Conservation (phyloP, 768 basidiomycete genomes). For the Suillus sp. region DNA sequence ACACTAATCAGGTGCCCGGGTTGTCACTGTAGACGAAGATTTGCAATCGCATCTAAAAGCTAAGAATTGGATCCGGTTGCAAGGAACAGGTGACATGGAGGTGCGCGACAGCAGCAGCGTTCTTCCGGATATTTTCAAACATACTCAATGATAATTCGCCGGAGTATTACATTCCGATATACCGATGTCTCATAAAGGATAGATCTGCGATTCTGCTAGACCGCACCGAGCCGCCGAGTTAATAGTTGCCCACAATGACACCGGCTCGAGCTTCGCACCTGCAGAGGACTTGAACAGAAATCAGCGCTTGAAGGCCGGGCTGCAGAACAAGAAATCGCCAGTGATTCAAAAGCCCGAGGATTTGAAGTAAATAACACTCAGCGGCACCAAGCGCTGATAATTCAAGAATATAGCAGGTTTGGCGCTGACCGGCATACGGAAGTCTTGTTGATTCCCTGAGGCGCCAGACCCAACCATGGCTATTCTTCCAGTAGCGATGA, state of each 20-base stretch:
- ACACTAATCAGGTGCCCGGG: neutral
- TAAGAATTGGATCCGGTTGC: too few relatives aligned
- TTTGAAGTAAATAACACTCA: neutral
- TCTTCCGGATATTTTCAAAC: neutral
- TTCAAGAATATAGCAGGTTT: neutral
- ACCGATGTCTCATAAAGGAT: neutral
- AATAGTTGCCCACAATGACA: neutral
- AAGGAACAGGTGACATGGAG: too few relatives aligned
- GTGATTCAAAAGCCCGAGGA: neutral
- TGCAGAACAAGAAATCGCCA: neutral
- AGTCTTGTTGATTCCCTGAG: too few relatives aligned
- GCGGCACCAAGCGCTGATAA: neutral
- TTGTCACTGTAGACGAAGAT: too few relatives aligned
- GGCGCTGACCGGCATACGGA: neutral
- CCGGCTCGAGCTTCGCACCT: neutral
- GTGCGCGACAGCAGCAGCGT: too few relatives aligned
- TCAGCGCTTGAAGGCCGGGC: neutral
- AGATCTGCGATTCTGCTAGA: neutral
- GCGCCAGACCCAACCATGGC: too few relatives aligned
- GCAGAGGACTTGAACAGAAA: neutral
- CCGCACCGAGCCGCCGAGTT: neutral
- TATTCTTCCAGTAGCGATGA: neutral
- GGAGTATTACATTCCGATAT: neutral
- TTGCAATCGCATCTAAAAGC: too few relatives aligned
- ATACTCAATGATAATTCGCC: neutral